Conservation (phyloP, 108 stramenopile genomes). For the Pseudonitzschia pungens region DNA sequence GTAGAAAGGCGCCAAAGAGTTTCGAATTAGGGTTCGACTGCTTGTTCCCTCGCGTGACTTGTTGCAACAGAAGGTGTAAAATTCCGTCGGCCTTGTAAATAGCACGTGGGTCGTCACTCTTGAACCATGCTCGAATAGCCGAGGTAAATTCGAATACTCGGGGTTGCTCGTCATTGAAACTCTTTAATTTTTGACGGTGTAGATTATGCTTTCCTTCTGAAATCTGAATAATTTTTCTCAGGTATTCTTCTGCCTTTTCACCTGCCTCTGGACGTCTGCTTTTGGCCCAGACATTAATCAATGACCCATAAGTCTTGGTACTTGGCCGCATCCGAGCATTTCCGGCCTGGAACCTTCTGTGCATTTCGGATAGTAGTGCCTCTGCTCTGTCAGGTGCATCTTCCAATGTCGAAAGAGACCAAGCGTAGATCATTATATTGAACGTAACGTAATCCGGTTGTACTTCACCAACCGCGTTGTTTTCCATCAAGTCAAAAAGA, state of each 20-base stretch:
- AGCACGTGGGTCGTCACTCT: constrained; percentile 49
- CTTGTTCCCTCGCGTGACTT: constrained; percentile 21
- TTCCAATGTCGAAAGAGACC: constrained; percentile 1
- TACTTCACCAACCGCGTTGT: constrained; percentile 11
- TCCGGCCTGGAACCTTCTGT: constrained; percentile 32
- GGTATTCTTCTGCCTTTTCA: constrained; percentile 28
- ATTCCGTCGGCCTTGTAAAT: constrained; percentile 43
- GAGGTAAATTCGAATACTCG: constrained; percentile 27
- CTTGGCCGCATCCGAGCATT: constrained; percentile 52
- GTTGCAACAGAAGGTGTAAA: constrained; percentile 18
- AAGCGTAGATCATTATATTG: constrained; percentile 35
- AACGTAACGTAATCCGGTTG: constrained; percentile 48
- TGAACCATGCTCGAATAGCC: constrained; percentile 27
- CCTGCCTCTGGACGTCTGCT: constrained; percentile 48
- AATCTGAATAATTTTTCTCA: constrained; percentile 20
- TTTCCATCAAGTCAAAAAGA: constrained; percentile 35
- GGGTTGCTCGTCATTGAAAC: constrained; percentile 11
- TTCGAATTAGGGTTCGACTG: constrained; percentile 19
- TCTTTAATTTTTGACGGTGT: neutral
- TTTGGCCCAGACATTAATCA: constrained; percentile 67
- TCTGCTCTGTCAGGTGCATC: constrained; percentile 58
- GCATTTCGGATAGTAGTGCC: constrained; percentile 38
- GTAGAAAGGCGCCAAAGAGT: constrained; percentile 22
- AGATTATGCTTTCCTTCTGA: constrained; percentile 9
- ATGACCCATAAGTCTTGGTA: constrained; percentile 59